A percentile compares a stretch with the other conserved stretches of the same genome.
Conservation (phyloP, 2,329 filamentous ascomycete species). For the Fusarium papillatum region DNA sequence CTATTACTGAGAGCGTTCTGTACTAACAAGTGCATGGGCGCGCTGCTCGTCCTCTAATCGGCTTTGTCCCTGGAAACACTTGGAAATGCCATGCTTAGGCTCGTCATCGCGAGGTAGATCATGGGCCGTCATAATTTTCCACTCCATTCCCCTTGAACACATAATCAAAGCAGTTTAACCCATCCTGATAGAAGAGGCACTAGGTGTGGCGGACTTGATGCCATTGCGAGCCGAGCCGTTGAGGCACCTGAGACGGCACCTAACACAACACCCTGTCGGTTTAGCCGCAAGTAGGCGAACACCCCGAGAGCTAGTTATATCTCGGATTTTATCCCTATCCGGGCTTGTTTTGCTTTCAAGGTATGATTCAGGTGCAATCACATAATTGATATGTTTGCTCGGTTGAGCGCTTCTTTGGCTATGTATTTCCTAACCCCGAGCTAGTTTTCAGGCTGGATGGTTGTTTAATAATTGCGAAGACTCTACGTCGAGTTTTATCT, state of each 20-base stretch:
- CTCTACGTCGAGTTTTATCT: background rate
- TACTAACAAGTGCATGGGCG: background rate
- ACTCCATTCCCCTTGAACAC: background rate
- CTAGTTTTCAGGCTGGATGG: background rate
- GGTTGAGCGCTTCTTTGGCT: background rate
- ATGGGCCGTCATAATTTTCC: background rate
- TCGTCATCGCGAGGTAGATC: background rate
- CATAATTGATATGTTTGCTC: no score
- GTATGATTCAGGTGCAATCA: background rate
- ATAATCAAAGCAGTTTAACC: background rate
- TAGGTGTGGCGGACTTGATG: background rate
- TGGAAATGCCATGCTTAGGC: background rate
- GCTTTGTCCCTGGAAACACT: no score
- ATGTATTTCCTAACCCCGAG: background rate
- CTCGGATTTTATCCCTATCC: background rate
- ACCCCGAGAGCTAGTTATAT: background rate
- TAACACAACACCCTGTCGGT: background rate
- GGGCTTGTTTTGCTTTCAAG: background rate
- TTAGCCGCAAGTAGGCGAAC: background rate
- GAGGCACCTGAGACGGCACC: background rate
- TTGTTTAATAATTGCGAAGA: background rate
- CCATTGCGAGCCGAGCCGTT: background rate
- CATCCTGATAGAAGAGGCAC: background rate
- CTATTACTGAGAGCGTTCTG: background rate
- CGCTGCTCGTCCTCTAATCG: no score